Percentiles rank a stretch among this genome's conserved stretches.
These are phyloP conservation scores for Boletus vinaceobasis DNA, from an alignment of 768 basidiomycete species.

Conservation along the genomic window DNA sequence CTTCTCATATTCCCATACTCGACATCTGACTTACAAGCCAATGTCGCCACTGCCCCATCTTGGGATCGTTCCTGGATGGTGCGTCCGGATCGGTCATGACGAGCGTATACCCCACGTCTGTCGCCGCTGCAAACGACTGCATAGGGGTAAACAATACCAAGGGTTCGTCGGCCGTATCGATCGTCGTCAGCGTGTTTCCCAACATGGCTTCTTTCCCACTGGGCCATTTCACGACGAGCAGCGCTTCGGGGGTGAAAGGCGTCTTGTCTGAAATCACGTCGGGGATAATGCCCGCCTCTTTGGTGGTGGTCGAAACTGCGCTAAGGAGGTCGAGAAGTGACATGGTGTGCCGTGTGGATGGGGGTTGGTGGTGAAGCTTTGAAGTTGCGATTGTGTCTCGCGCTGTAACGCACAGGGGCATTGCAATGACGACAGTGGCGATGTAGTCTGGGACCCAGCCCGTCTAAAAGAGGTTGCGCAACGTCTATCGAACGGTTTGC, in stretches of 20 bases:
- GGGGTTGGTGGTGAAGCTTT: background rate
- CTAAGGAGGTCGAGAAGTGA: conserved; percentile 27
- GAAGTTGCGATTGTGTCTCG: background rate
- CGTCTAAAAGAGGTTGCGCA: too few relatives aligned
- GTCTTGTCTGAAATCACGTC: conserved; percentile 27
- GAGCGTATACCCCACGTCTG: conserved; percentile 45
- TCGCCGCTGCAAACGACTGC: conserved; percentile 30
- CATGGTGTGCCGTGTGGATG: conserved; percentile 10
- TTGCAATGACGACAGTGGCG: conserved; percentile 12
- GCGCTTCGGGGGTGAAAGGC: conserved; percentile 26
- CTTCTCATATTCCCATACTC: too few relatives aligned
- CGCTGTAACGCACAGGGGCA: background rate
- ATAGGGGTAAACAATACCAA: conserved; percentile 44
- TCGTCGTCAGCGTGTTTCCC: conserved; percentile 35
- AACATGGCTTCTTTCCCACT: conserved; percentile 32
- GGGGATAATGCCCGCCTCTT: conserved; percentile 24
- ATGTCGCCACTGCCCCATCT: conserved; percentile 51
- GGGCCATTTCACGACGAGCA: conserved; percentile 30
- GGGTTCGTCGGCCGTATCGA: conserved; percentile 50
- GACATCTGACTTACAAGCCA: conserved; percentile 43
- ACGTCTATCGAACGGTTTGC: too few relatives aligned
- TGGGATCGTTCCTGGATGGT: conserved; percentile 47
- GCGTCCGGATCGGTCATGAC: conserved; percentile 62
- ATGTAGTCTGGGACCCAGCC: too few relatives aligned
- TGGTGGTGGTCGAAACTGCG: conserved; percentile 14